These are phyloP conservation scores for Wickerhamomyces bisporus DNA, from an alignment of 805 yeast species.

Conservation along the genomic window DNA sequence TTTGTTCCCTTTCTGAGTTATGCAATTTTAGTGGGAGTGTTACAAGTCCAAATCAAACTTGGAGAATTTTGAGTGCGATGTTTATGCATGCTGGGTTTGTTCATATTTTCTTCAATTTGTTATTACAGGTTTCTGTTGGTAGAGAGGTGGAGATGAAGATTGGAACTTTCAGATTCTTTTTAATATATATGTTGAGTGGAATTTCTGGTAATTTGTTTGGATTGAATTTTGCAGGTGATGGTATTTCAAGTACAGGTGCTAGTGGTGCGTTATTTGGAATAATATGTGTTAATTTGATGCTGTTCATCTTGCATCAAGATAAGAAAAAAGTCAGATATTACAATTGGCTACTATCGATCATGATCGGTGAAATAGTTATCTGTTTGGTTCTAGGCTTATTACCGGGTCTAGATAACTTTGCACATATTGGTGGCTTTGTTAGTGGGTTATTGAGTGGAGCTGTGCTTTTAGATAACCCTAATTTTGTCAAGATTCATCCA, in stretches of 20 bases:
- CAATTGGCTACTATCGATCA: conserved; percentile 37
- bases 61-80: conserved; percentile 63
- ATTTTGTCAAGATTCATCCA: conserved; percentile 27
- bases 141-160: conserved; percentile 50
- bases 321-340: conserved; percentile 43
- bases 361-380: conserved; percentile 52
- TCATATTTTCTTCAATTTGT: conserved; percentile 59
- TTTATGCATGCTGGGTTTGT: conserved; percentile 71
- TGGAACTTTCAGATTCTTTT: conserved; percentile 47
- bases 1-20: conserved; percentile 50
- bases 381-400: conserved; percentile 59
- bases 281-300: conserved; percentile 54
- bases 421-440: conserved; percentile 72
- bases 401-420: conserved; percentile 72
- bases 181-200: conserved; percentile 58
- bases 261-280: conserved; percentile 69
- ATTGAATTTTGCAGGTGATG: conserved; percentile 63
- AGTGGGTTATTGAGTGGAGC: conserved; percentile 51
- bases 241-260: conserved; percentile 64
- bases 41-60: conserved; percentile 58
- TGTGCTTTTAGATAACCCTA: conserved; percentile 51
- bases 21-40: conserved; percentile 54
- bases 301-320: conserved; percentile 47
- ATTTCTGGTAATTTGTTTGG: conserved; percentile 65
- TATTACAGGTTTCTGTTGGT: conserved; percentile 60